Conservation (phyloP, 192 early-diverging fungal species). For the Obelidium mucronatum region DNA sequence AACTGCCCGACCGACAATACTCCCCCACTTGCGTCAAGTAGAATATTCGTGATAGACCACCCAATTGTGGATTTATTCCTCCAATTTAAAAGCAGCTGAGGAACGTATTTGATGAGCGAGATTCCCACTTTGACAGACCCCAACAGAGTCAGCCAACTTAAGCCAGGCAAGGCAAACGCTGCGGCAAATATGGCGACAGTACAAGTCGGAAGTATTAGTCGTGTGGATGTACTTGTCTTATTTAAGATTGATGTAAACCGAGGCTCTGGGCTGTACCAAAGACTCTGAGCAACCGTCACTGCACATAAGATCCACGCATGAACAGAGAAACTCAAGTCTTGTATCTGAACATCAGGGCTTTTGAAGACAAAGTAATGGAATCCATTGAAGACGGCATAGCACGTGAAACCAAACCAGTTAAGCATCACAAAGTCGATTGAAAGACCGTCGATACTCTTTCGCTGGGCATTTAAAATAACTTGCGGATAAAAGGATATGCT, state of each 20-base stretch:
- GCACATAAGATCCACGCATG: background rate
- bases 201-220: too few relatives aligned
- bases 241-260: background rate
- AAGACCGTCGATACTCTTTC: slow-evolving; percentile 76
- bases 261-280: background rate
- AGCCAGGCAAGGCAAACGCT: slow-evolving; percentile 33
- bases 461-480: slow-evolving; percentile 74
- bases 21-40: slow-evolving; percentile 89
- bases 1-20: slow-evolving; percentile 77
- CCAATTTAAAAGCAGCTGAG: slow-evolving; percentile 77
- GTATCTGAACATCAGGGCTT: slow-evolving; percentile 54
- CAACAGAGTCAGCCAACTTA: slow-evolving; percentile 76
- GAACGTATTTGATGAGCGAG: slow-evolving; percentile 74
- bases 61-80: slow-evolving; percentile 79
- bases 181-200: background rate
- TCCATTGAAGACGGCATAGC: slow-evolving; percentile 84
- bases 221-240: background rate
- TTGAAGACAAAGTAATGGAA: slow-evolving; percentile 72
- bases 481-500: slow-evolving; percentile 91
- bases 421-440: slow-evolving; percentile 90
- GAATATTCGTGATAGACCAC: slow-evolving; percentile 89
- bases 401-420: slow-evolving; percentile 87
- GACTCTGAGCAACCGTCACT: background rate
- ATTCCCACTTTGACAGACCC: slow-evolving; percentile 81
- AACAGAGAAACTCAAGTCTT: background rate